These are phyloP conservation scores for Ulvella scutata DNA, from an alignment of 139 green algal species.

Conservation along the genomic window DNA sequence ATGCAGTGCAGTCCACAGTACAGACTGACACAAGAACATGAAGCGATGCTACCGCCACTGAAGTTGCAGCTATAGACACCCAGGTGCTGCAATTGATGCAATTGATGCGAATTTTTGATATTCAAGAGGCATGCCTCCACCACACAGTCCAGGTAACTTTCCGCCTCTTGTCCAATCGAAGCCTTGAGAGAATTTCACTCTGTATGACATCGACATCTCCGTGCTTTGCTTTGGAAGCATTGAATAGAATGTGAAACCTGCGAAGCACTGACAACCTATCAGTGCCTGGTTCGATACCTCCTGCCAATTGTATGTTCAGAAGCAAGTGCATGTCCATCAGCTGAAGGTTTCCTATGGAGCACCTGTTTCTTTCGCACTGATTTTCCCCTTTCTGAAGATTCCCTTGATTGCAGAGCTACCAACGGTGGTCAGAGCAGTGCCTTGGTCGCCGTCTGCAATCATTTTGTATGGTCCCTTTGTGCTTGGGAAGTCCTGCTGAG, in stretches of 20 bases:
- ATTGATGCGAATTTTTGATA: not conserved
- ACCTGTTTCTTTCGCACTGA: no score
- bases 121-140: not conserved
- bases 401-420: not conserved
- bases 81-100: no score
- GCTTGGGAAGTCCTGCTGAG: not conserved
- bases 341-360: no score
- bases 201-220: not conserved
- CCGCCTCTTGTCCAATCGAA: not conserved
- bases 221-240: not conserved
- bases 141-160: not conserved
- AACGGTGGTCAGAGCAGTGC: not conserved
- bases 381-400: not conserved
- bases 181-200: not conserved
- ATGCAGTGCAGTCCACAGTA: no score
- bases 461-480: not conserved
- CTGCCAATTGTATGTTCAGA: no score
- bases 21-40: no score
- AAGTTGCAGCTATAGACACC: no score
- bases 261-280: no score
- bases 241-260: not conserved
- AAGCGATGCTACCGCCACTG: no score
- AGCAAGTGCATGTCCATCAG: no score
- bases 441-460: not conserved
- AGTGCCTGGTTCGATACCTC: no score